Conservation (phyloP, 208 protist genomes). For the Acanthamoeba castellanii region DNA sequence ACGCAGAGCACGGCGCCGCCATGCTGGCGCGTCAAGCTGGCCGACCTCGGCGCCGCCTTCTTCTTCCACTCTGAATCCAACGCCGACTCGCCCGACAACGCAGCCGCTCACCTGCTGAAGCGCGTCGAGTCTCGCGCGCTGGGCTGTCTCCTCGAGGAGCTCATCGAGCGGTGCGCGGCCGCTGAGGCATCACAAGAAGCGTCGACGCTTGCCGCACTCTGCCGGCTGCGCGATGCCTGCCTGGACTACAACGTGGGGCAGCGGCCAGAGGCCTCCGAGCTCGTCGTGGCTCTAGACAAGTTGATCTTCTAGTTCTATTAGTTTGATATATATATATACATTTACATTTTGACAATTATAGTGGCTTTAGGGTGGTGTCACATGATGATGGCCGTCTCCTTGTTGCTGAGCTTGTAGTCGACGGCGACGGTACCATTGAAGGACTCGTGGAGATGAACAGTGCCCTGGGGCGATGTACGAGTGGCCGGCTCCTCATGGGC, state of each 20-base stretch:
- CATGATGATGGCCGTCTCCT: too few relatives aligned
- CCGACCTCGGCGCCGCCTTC: background rate
- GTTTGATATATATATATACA: too few relatives aligned
- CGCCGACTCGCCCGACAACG: background rate
- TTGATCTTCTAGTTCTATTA: too few relatives aligned
- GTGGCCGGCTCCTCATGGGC: too few relatives aligned
- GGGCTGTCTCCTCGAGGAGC: constrained; percentile 13
- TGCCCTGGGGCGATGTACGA: too few relatives aligned
- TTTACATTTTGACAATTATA: too few relatives aligned
- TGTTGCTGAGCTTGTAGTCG: too few relatives aligned
- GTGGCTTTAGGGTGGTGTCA: too few relatives aligned
- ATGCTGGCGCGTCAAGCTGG: constrained; percentile 15
- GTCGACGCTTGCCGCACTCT: background rate
- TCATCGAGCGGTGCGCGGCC: background rate
- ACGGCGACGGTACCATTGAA: too few relatives aligned
- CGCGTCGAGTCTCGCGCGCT: constrained; percentile 32
- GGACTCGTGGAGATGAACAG: too few relatives aligned
- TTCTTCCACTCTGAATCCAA: background rate
- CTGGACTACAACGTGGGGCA: background rate
- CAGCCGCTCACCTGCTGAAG: background rate
- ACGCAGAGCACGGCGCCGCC: background rate
- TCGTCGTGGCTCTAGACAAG: background rate
- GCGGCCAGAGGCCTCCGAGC: background rate
- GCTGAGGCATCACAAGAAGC: background rate
- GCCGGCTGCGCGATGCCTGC: background rate